Base-by-base conservation (phyloP, 139 green algal genomes). In the Tetradesmus lagerheimii region DNA sequence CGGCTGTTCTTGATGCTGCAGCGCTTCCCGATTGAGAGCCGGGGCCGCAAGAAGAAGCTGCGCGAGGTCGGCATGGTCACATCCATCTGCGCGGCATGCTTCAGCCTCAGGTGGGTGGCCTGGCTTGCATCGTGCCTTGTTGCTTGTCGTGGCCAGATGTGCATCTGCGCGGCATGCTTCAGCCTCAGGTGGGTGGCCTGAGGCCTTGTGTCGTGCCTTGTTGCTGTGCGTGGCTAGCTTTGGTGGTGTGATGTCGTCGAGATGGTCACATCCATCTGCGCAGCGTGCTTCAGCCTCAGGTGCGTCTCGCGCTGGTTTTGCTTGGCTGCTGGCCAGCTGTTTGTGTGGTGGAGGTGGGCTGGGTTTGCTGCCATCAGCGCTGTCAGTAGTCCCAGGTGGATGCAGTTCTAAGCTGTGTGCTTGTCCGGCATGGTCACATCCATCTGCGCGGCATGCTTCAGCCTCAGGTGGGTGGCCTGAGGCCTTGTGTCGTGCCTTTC, bases 21-120 rank as follows among this genome's bases (percentile, higher is more conserved):
- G 87, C 93, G 96, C 39, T 99, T 99, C 94, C 98, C 98, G 11
- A 98, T 99, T 38, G 98, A 99, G 92, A 97, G 92, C 18, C 92
- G 95, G 20, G 98, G 98, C 1, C 93, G 98, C 37, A 92, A 95
- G 67, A 99, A 99, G 94, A 99, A 99, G 97, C 96, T 99, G 91
- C 92, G 94, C 27, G 98, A 99, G 93, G 98, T 97, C 16, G 98
- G 97, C 5, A 92, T 96, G 78, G 98, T 99, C 18, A 99, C 98
- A 2, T 87, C 93, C 80, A 98, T 99, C 91, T 99, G 98, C 90
- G 95, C 97, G 0, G 93, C 94, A 31, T 98, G 96, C 93, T 99
- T 99, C 94, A 94, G 90, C 34, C 87, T 97, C 91, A 94, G 95
- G 94, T 96, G 83, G 12, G 94, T 71, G 57, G 1, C 12, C n/a